These are phyloP conservation scores for Fusarium stilboides DNA, from an alignment of 2,329 filamentous ascomycete genomes.

Conservation along the genomic window DNA sequence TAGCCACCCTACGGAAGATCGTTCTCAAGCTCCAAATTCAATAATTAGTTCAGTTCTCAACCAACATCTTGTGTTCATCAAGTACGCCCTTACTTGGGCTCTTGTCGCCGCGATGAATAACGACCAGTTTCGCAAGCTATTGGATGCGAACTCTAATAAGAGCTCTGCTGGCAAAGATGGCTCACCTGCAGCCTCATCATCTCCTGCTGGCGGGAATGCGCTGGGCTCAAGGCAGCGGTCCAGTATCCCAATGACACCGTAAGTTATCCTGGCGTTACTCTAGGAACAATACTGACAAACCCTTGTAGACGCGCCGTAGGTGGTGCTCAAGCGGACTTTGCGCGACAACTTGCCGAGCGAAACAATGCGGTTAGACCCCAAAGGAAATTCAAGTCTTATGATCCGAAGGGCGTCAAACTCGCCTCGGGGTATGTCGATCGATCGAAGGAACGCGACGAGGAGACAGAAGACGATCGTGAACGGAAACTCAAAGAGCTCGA, in stretches of 20 bases:
- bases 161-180: constrained; percentile 60
- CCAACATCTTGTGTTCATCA: not conserved
- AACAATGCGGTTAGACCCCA: constrained; percentile 68
- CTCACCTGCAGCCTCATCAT: constrained; percentile 56
- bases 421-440: constrained; percentile 89
- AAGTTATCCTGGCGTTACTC: constrained; percentile 54
- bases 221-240: constrained; percentile 84
- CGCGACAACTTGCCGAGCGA: constrained; percentile 85
- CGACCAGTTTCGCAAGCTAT: constrained; percentile 88
- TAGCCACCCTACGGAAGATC: constrained; percentile 41
- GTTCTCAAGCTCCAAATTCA: constrained; percentile 22
- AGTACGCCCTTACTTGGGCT: not conserved
- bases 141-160: constrained; percentile 68
- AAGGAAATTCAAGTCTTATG: constrained; percentile 84
- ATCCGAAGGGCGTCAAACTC: constrained; percentile 86
- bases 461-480: constrained; percentile 69
- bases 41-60: constrained; percentile 11
- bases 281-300: constrained; percentile 42
- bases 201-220: constrained; percentile 58
- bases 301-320: constrained; percentile 73
- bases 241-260: constrained; percentile 96
- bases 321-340: constrained; percentile 76
- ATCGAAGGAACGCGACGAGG: constrained; percentile 73
- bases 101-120: constrained; percentile 82
- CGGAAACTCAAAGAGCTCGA: constrained; percentile 83